These are phyloP conservation scores for Diaporthe destruens DNA, from an alignment of 2,329 filamentous ascomycete species.

Conservation along the genomic window DNA sequence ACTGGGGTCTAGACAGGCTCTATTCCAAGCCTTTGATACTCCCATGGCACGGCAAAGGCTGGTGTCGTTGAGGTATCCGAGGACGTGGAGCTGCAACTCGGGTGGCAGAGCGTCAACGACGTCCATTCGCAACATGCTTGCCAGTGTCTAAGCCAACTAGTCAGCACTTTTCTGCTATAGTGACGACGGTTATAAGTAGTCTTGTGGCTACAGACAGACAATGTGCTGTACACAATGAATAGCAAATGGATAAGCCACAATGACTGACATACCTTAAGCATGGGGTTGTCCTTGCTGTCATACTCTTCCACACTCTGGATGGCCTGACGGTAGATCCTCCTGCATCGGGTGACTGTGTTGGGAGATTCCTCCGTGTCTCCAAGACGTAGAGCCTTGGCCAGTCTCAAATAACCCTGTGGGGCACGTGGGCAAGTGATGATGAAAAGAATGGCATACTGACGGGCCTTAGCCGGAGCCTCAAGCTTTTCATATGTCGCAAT, in stretches of 20 bases:
- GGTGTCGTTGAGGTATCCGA: background rate
- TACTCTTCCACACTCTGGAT: constrained; percentile 27
- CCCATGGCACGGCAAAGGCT: constrained; percentile 38
- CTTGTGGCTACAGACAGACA: background rate
- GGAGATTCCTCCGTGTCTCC: background rate
- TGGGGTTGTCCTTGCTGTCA: constrained; percentile 21
- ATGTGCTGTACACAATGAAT: background rate
- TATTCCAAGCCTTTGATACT: constrained; percentile 38
- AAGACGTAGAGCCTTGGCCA: constrained; percentile 37
- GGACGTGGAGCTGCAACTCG: constrained; percentile 27
- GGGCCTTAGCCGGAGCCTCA: constrained; percentile 11
- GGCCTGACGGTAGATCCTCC: constrained; percentile 36
- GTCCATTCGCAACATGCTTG: constrained; percentile 30
- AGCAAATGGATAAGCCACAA: background rate
- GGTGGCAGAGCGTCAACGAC: constrained; percentile 14
- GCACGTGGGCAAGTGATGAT: constrained; percentile 35
- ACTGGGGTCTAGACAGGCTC: constrained; percentile 2
- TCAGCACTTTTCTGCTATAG: background rate
- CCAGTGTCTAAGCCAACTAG: constrained; percentile 1
- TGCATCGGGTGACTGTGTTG: constrained; percentile 18
- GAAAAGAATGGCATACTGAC: constrained; percentile 31
- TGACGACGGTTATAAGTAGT: too few species aligned
- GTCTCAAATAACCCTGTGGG: constrained; percentile 40
- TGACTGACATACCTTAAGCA: constrained; percentile 28
- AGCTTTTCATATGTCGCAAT: constrained; percentile 26